Percentiles rank a stretch among this genome's conserved stretches.
Conservation (phyloP, 2,329 filamentous ascomycete species). For the Cladosporium sp. region DNA sequence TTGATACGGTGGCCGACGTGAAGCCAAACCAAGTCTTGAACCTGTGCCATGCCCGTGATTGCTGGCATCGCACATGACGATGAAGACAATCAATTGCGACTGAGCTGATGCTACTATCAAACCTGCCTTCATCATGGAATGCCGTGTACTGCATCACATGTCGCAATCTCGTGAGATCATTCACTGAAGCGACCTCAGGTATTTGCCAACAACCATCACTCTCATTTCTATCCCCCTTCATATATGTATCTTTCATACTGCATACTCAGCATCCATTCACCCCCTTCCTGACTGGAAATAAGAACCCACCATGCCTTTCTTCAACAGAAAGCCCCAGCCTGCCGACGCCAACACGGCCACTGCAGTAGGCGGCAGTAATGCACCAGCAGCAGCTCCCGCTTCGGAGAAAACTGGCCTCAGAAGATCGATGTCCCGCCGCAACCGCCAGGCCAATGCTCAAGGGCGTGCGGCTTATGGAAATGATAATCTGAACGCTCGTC, state of each 20-base stretch:
- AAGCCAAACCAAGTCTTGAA: too few relatives aligned
- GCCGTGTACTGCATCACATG: background rate
- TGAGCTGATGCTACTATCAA: background rate
- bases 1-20: too few relatives aligned
- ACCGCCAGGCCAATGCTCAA: conserved; percentile 10
- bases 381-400: background rate
- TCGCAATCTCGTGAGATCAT: too few relatives aligned
- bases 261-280: too few relatives aligned
- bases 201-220: background rate
- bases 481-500: conserved; percentile 47
- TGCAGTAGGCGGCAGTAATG: conserved; percentile 17
- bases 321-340: conserved; percentile 33
- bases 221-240: background rate
- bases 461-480: conserved; percentile 13
- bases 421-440: conserved; percentile 23
- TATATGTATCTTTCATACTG: too few relatives aligned
- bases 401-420: conserved; percentile 24
- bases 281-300: too few relatives aligned
- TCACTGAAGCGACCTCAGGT: background rate
- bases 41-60: background rate
- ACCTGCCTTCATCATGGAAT: background rate
- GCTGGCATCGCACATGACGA: conserved; percentile 6
- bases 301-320: conserved; percentile 40
- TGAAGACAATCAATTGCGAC: background rate
- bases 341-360: conserved; percentile 34